A percentile compares a stretch with the other conserved stretches of the same genome.
Conservation (phyloP, 352 stramenopile species). For the Pythium sukuiense region DNA sequence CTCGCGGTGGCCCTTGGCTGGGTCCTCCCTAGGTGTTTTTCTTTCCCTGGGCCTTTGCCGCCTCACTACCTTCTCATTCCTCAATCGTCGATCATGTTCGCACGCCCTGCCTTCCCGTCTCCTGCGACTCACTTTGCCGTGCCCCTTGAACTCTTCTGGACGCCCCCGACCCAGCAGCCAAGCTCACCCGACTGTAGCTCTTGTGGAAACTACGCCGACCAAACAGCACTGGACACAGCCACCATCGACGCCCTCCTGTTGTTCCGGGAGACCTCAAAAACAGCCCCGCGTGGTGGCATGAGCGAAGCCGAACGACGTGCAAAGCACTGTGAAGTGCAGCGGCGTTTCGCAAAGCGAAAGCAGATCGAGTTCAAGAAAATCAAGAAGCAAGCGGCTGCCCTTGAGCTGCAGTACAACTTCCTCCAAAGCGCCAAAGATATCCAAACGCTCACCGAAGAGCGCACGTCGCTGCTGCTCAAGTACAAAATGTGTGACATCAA, state of each 20-base stretch:
- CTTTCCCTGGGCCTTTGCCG: neutral
- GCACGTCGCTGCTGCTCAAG: neutral
- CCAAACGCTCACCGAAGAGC: neutral
- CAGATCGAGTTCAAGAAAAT: neutral
- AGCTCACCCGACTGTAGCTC: neutral
- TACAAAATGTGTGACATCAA: neutral
- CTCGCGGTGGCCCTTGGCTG: neutral
- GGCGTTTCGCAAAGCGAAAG: slow-evolving; percentile 9
- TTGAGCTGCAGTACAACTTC: slow-evolving; percentile 1
- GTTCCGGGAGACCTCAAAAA: neutral
- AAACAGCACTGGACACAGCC: neutral
- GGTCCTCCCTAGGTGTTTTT: neutral
- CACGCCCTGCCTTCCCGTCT: neutral
- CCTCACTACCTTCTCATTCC: neutral
- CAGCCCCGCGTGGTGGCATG: neutral
- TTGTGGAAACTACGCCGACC: neutral
- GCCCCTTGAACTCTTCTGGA: neutral
- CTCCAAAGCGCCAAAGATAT: neutral
- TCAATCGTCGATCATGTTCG: neutral
- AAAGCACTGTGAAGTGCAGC: slow-evolving; percentile 4
- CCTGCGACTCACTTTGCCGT: neutral
- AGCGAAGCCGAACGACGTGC: neutral
- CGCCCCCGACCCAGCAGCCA: neutral
- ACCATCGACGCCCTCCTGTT: neutral
- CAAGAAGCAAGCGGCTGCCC: neutral